A percentile compares a stretch with the other conserved stretches of the same genome.
Evolutionary conservation across 768 basidiomycete species (phyloP).

Genomic region (Gautieria morchelliformis): DNA sequence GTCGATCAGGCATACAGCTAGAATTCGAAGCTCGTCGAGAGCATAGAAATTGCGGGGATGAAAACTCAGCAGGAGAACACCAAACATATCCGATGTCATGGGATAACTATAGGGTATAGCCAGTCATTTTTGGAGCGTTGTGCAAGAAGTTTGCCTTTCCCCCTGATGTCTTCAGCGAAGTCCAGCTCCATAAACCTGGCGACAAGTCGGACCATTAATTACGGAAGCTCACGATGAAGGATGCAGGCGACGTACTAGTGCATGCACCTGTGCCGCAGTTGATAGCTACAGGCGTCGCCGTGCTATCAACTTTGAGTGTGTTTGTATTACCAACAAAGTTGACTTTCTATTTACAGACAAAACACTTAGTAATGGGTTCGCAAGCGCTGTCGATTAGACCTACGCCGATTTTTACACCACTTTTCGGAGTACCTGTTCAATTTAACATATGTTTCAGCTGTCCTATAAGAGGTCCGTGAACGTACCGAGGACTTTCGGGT

Average conservation of each 20-base stretch:
- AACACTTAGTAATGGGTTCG: not conserved
- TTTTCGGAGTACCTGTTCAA: conserved; percentile 33
- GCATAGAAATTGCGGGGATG: too few relatives aligned
- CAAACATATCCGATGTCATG: too few relatives aligned
- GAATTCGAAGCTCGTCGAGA: too few relatives aligned
- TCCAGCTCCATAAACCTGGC: conserved; percentile 37
- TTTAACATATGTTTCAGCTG: not conserved
- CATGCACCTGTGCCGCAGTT: conserved; percentile 48
- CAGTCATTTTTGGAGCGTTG: too few relatives aligned
- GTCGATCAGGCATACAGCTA: too few relatives aligned
- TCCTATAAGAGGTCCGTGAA: not conserved
- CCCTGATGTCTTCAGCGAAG: conserved; percentile 19
- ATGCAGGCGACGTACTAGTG: conserved; percentile 24
- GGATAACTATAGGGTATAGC: too few relatives aligned
- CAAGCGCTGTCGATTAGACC: conserved; percentile 13
- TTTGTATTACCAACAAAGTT: conserved; percentile 36
- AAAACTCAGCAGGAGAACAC: too few relatives aligned
- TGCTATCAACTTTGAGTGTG: conserved; percentile 31
- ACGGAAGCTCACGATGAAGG: not conserved
- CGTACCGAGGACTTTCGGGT: conserved; percentile 37
- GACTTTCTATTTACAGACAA: conserved; percentile 28
- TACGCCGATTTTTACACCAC: conserved; percentile 47
- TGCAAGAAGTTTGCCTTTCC: too few relatives aligned
- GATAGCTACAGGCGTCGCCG: conserved; percentile 39
- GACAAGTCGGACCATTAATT: not conserved